A percentile compares a stretch with the other conserved stretches of the same genome.
phyloP scores from a whole-genome alignment of 2,329 filamentous ascomycete species.

The Scorias spongiosa region DNA sequence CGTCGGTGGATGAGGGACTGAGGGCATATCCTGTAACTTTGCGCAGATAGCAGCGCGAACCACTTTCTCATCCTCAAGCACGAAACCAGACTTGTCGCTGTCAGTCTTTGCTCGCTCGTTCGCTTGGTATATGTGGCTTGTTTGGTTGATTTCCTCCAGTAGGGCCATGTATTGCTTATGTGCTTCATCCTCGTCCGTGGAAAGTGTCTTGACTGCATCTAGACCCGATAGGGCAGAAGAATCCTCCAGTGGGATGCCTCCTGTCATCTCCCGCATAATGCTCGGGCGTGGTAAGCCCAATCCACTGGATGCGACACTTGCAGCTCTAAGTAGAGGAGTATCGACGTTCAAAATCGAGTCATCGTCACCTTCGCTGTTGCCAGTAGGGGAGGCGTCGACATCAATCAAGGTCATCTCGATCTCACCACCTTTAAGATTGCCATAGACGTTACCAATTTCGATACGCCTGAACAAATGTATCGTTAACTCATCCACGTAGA shows the following conservation, averaged over 20 bases:
- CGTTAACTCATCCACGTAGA: conserved; percentile 34
- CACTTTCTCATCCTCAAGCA: conserved; percentile 26
- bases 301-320: conserved; percentile 17
- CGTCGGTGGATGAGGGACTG: conserved; percentile 35
- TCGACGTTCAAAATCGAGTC: conserved; percentile 26
- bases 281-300: conserved; percentile 8
- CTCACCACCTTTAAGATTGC: conserved; percentile 39
- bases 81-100: conserved; percentile 19
- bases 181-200: conserved; percentile 30
- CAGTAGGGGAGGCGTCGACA: conserved; percentile 21
- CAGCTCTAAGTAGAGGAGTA: conserved; percentile 32
- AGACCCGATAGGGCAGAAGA: conserved; percentile 23
- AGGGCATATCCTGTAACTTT: conserved; percentile 31
- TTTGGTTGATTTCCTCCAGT: conserved; percentile 26
- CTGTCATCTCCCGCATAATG: conserved; percentile 21
- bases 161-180: conserved; percentile 27
- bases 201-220: conserved; percentile 26
- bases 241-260: conserved; percentile 23
- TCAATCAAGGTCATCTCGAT: conserved; percentile 32
- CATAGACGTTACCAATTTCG: conserved; percentile 37
- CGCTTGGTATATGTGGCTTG: conserved; percentile 24
- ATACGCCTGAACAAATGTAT: conserved; percentile 35
- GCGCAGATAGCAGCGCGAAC: conserved; percentile 36
- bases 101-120: conserved; percentile 16
- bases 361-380: conserved; percentile 21